Evolutionary conservation across 306 rosid species (phyloP).

Genomic region (Vigna radiata): DNA sequence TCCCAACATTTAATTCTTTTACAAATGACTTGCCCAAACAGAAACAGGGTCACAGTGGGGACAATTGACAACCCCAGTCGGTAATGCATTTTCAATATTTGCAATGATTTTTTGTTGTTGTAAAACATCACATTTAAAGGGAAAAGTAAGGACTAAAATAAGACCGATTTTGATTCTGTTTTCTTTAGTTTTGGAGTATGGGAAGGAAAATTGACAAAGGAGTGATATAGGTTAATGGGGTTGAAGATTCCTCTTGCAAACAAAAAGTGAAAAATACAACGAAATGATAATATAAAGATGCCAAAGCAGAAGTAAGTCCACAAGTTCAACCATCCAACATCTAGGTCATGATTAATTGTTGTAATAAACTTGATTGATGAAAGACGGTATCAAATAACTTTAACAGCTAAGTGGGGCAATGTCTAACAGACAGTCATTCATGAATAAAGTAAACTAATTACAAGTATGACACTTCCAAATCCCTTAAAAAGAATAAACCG

Average conservation of each 20-base stretch:
- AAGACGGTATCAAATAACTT: conserved; percentile 9
- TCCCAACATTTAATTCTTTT: neutral
- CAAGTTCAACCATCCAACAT: conserved; percentile 22
- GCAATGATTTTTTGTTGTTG: neutral
- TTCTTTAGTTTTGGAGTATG: neutral
- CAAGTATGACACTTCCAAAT: conserved; percentile 19
- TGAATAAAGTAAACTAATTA: conserved; percentile 5
- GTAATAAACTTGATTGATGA: conserved; percentile 18
- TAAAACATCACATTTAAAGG: neutral
- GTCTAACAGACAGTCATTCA: conserved; percentile 19
- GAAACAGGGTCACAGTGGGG: neutral
- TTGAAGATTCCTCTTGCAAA: neutral
- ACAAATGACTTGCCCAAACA: conserved; percentile 4
- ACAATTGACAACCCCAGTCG: neutral
- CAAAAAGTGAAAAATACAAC: neutral
- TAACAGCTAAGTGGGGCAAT: neutral
- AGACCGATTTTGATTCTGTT: neutral
- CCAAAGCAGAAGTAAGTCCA: conserved; percentile 23
- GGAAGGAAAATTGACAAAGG: neutral
- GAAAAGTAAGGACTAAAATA: neutral
- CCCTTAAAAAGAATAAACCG: neutral
- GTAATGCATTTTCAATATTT: conserved; percentile 13
- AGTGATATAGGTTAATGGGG: neutral
- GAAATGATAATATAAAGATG: neutral
- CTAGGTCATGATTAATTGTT: neutral